Base-by-base conservation (phyloP, 225 moss, liverwort and hornwort species). In the Takakia lepidozioides region DNA sequence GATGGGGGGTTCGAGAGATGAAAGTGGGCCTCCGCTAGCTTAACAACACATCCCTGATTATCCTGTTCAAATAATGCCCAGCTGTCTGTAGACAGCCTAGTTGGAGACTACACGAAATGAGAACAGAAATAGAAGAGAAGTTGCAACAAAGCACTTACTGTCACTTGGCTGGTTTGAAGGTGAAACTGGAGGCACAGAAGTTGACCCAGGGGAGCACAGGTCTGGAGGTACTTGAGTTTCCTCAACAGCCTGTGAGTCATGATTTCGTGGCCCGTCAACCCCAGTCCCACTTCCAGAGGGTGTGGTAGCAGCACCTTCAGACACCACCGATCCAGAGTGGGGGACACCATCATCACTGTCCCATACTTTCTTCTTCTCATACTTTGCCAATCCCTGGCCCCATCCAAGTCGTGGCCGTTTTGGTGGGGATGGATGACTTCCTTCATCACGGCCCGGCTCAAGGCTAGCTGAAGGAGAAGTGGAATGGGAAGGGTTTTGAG, bases 301-400 rank as follows among this genome's bases (percentile, higher is more conserved):
- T 19, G 43, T 52, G 32, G 32, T 6, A 11, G 32, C 8, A 6
- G 7, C 32, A 32, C 32, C 32, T 32, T 32, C 32, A 32, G 11
- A n/a, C n/a, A n/a, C n/a, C n/a, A n/a, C n/a, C n/a, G n/a, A n/a
- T n/a, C 8, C 32, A 32, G 32, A 7, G 11, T 7, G 32, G 11
- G 39, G 30, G 59, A 56, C 45, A 4, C 46, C 7, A 49, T 75
- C 65, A 22, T 81, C 80, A 27, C 14, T 49, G 29, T 75, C 75
- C 22, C 66, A 66, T 28, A 65, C 61, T 55, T 81, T 72, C 52
- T 81, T 72, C 52, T 75, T 72, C 55, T 81, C 80, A 38, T 81
- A 81, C 44, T 81, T 81, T 23, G 80, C 80, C 64, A 81, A 45
- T 1, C 80, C 80, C 41, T 81, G 80, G 50, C 80, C 80, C 80